phyloP scores from a whole-genome alignment of 495 filamentous ascomycete species.

The Pseudevernia furfuracea region DNA sequence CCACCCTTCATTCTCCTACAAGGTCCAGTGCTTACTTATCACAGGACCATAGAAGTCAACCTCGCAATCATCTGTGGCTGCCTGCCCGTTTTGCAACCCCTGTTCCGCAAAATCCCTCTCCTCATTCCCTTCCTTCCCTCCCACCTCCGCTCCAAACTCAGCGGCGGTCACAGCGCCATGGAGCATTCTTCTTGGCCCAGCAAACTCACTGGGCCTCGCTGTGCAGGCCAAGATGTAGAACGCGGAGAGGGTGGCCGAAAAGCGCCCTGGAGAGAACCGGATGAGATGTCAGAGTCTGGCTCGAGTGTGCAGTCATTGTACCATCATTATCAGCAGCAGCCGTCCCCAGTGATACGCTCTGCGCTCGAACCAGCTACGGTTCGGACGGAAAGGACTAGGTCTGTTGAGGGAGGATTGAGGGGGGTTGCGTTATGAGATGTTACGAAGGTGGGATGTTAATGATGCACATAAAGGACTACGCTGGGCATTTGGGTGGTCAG shows the following conservation, averaged over 20 bases:
- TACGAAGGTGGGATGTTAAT: no score
- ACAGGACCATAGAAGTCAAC: conserved; percentile 15
- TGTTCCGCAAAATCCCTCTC: conserved; percentile 3
- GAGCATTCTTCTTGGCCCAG: background rate
- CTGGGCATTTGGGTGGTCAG: no score
- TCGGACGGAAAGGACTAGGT: no score
- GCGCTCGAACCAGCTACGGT: no score
- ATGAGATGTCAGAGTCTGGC: background rate
- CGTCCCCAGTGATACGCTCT: no score
- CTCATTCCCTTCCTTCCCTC: background rate
- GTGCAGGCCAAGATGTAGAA: background rate
- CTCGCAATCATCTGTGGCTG: conserved; percentile 19
- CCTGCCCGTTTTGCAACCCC: conserved; percentile 12
- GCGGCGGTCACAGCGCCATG: background rate
- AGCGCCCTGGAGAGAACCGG: background rate
- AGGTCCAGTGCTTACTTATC: no score
- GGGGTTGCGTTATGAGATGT: no score
- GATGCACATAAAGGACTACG: no score
- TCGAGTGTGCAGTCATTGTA: background rate
- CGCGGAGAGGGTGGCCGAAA: background rate
- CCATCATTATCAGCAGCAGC: background rate
- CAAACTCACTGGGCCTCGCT: background rate
- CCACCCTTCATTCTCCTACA: background rate
- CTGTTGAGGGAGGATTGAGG: no score
- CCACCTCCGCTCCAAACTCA: background rate